A percentile compares a stretch with the other conserved stretches of the same genome.
phyloP scores from a whole-genome alignment of 192 early-diverging fungal genomes.

The Spizellomyces sp. region DNA sequence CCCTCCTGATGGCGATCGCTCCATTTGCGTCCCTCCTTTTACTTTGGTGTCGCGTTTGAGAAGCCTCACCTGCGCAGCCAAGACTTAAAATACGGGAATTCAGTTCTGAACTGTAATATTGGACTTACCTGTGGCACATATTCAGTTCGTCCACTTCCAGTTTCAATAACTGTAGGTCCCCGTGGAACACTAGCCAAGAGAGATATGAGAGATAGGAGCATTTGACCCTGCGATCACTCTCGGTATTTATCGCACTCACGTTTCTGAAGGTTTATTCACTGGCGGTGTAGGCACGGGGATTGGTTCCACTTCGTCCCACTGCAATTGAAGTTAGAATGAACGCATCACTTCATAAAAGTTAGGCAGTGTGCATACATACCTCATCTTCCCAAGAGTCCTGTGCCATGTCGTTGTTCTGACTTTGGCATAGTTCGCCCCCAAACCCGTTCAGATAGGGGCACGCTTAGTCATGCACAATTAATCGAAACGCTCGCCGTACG shows the following conservation, averaged over 20 bases:
- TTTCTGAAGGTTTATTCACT: neutral
- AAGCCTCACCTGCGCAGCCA: neutral
- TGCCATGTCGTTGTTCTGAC: too few relatives aligned
- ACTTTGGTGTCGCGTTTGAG: slow-evolving; percentile 21
- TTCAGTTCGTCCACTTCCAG: slow-evolving; percentile 8
- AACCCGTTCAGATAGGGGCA: too few relatives aligned
- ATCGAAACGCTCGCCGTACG: too few relatives aligned
- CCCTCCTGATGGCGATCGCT: slow-evolving; percentile 10
- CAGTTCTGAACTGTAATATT: neutral
- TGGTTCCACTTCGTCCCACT: slow-evolving; percentile 9
- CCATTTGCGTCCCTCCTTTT: neutral
- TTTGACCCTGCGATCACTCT: too few relatives aligned
- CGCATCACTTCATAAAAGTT: too few relatives aligned
- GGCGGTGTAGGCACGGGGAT: neutral
- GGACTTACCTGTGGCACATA: slow-evolving; percentile 16
- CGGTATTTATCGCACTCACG: too few relatives aligned
- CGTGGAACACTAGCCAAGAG: neutral
- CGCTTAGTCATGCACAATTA: too few relatives aligned
- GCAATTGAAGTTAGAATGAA: neutral
- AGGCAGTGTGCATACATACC: neutral
- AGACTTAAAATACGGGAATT: neutral
- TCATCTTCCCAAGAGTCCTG: neutral
- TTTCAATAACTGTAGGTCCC: slow-evolving; percentile 14
- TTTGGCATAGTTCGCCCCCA: too few relatives aligned
- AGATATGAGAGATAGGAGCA: neutral